Base-by-base conservation (phyloP, 192 early-diverging fungal species). In the Linnemannia zychae region DNA sequence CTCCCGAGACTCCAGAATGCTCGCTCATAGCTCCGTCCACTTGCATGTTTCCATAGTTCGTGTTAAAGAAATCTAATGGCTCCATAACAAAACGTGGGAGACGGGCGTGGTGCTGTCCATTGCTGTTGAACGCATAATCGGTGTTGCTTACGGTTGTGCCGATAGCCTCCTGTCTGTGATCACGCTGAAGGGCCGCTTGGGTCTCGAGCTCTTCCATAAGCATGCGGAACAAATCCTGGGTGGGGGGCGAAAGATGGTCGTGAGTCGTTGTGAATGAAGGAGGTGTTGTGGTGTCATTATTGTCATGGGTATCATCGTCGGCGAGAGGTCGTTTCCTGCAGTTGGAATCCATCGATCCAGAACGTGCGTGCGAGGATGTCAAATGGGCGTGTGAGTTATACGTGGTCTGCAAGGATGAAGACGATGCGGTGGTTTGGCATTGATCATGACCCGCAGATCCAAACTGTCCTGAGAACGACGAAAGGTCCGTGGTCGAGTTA, bases 171-270 rank as follows among this genome's bases (percentile, higher is more conserved):
- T 70, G 24, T 52, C 57, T 76, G 0, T 82, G 80, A 40, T 82
- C 80, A 9, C 80, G 80, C 38, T 82, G 81, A 20, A 82, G 47
- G 7, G 81, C 81, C 0, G 81, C 81, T 18, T 82, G 70, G 7
- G 75, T 73, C 53, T 82, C 73, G 7, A 82, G 81, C 31, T 82
- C 81, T 15, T 82, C 81, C 81, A 82, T 82, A 9, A 82, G 75
- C 75, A 77, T 82, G 28, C 81, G 81, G 50, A 82, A 82, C 34
- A 81, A 72, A 77, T 82, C 81, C 40, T 82, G 81, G 11, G 81
- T 82, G 3, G 81, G 81, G 11, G 81, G 81, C 12, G 81, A 82
- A 11, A 57, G 60, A 2, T 82, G 75, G 48, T 82, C 75, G 15
- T 77, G 75, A 20, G 18, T 67, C 12, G 31, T 16, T 37, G 81